Evolutionary conservation across 805 yeast genomes (phyloP).

Genomic region (Wickerhamiella azymoides): DNA sequence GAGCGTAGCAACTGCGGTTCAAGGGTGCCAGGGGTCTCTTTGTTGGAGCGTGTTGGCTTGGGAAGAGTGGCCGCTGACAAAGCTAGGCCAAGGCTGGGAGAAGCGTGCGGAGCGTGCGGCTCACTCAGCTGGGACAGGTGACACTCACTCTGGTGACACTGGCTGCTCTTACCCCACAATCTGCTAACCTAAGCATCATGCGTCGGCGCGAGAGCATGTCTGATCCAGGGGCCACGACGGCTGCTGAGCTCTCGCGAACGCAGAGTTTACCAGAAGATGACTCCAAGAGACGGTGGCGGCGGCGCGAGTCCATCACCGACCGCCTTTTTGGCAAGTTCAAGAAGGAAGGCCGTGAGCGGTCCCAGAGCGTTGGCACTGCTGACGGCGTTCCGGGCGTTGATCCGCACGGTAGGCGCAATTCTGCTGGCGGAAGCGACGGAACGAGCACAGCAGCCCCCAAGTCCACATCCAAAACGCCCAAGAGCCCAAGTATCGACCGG

Average conservation of each 20-base stretch:
- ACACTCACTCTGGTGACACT: no score
- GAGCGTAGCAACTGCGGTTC: background rate
- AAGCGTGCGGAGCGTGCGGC: no score
- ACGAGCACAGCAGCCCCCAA: no score
- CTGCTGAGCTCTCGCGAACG: background rate
- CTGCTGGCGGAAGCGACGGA: no score
- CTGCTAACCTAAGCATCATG: slow-evolving; percentile 1
- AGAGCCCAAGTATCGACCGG: background rate
- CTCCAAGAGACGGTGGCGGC: background rate
- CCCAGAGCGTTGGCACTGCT: background rate
- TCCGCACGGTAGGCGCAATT: no score
- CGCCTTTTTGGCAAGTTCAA: background rate
- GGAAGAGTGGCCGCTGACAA: background rate
- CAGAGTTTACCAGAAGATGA: slow-evolving; percentile 2
- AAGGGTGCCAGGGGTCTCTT: no score
- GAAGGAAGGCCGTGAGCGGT: slow-evolving; percentile 1
- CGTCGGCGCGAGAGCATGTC: slow-evolving; percentile 3
- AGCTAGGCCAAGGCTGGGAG: no score
- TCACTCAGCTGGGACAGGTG: no score
- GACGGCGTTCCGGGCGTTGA: no score
- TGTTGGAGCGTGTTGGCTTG: background rate
- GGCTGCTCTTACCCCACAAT: no score
- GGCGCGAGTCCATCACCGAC: slow-evolving; percentile 4
- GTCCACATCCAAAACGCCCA: background rate
- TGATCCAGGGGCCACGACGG: slow-evolving; percentile 3